Conservation (phyloP, 495 filamentous ascomycete species). For the Penicillium desertorum region DNA sequence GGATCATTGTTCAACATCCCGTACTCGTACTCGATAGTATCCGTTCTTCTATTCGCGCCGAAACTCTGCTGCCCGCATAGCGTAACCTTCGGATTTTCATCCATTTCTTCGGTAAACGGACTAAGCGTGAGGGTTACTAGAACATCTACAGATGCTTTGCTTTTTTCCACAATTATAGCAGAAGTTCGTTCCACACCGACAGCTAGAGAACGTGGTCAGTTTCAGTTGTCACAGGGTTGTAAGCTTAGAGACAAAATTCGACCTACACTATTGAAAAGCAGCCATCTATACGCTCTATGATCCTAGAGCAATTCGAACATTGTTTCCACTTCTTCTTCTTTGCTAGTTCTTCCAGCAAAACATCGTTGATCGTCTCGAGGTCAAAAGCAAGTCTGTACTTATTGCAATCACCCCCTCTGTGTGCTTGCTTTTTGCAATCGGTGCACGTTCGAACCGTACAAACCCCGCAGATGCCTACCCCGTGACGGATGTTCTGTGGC, state of each 20-base stretch:
- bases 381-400: not conserved
- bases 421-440: not conserved
- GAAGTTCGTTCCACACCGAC: not conserved
- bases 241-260: not conserved
- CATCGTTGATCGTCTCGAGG: not conserved
- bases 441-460: constrained; percentile 5
- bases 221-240: not conserved
- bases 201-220: not conserved
- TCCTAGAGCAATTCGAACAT: not conserved
- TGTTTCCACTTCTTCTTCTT: constrained; percentile 1
- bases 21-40: not conserved
- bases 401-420: constrained; percentile 2
- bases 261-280: not conserved
- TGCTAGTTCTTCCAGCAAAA: not conserved
- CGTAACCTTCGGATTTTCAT: not conserved
- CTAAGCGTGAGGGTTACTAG: not conserved
- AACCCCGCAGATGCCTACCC: not conserved
- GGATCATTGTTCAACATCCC: not conserved
- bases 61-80: not conserved
- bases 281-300: not conserved
- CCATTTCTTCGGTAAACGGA: not conserved
- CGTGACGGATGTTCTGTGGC: constrained; percentile 5
- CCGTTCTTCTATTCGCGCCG: not conserved
- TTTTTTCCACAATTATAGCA: not conserved
- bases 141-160: not conserved